Conservation (phyloP, 2,329 filamentous ascomycete species). For the Emericellopsis atlantica region DNA sequence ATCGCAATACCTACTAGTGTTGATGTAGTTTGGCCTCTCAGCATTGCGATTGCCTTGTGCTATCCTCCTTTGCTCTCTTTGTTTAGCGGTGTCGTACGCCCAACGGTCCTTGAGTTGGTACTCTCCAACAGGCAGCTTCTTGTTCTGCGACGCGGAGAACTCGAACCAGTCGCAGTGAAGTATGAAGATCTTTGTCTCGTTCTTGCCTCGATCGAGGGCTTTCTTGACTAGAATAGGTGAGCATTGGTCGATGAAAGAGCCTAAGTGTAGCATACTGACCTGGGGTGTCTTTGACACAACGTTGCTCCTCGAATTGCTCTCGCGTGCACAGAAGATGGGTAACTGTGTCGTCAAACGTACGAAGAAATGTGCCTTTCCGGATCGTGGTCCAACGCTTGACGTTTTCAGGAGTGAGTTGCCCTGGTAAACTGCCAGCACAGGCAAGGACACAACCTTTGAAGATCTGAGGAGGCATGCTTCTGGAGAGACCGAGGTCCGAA, state of each 20-base stretch:
- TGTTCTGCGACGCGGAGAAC: slow-evolving; percentile 23
- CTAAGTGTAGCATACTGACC: no score
- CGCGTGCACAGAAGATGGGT: slow-evolving; percentile 64
- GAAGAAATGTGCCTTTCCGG: slow-evolving; percentile 46
- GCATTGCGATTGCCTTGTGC: slow-evolving; percentile 25
- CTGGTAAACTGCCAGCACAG: slow-evolving; percentile 43
- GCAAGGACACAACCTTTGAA: slow-evolving; percentile 44
- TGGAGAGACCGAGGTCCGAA: no score
- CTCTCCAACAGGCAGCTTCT: slow-evolving; percentile 14
- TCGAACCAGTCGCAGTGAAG: slow-evolving; percentile 41
- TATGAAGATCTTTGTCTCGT: slow-evolving; percentile 17
- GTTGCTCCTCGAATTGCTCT: slow-evolving; percentile 36
- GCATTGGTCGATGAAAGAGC: no score
- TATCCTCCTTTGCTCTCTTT: slow-evolving; percentile 18
- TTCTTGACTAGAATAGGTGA: slow-evolving; percentile 17
- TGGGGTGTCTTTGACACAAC: background rate
- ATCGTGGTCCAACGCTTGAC: slow-evolving; percentile 52
- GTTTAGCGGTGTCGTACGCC: slow-evolving; percentile 14
- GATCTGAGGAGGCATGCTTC: slow-evolving; percentile 21
- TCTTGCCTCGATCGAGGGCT: slow-evolving; percentile 20
- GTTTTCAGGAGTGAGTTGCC: slow-evolving; percentile 33
- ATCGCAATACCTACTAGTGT: slow-evolving; percentile 29
- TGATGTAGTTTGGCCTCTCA: slow-evolving; percentile 25
- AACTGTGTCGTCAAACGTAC: slow-evolving; percentile 36
- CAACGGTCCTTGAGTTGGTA: slow-evolving; percentile 28